phyloP scores from a whole-genome alignment of 345 rosid genomes.

The Euphorbia lathyris region DNA sequence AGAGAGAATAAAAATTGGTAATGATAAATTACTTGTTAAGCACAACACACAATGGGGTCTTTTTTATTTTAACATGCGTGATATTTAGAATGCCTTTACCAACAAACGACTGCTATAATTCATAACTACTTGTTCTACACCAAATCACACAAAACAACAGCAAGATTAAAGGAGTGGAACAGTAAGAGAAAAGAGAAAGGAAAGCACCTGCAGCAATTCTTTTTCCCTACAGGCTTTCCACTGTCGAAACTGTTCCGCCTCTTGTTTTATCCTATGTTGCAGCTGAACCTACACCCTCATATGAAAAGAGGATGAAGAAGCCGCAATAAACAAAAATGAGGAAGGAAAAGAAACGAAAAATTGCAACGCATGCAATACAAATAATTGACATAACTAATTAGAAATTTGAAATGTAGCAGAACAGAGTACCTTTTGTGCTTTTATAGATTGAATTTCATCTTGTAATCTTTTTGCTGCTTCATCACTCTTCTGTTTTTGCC shows the following conservation, averaged over 20 bases:
- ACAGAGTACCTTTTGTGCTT: conserved; percentile 78
- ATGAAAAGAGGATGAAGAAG: conserved; percentile 12
- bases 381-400: not conserved
- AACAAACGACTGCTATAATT: not conserved
- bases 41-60: not conserved
- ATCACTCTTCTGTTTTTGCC: conserved; percentile 95
- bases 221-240: conserved; percentile 98
- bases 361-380: conserved; percentile 6
- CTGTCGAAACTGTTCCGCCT: conserved; percentile 95
- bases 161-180: not conserved
- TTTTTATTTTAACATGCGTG: not conserved
- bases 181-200: not conserved
- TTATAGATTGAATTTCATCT: conserved; percentile 93
- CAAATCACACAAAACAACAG: not conserved
- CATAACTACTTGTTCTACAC: not conserved
- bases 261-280: conserved; percentile 95
- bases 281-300: conserved; percentile 69
- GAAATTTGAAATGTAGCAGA: conserved; percentile 1
- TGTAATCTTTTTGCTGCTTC: conserved; percentile 87
- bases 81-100: not conserved
- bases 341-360: not conserved
- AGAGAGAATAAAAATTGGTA: not conserved
- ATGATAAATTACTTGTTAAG: not conserved
- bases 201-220: conserved; percentile 81
- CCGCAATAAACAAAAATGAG: not conserved